Evolutionary conservation across 2,329 filamentous ascomycete species (phyloP).

Genomic region (Xylaria multiplex): DNA sequence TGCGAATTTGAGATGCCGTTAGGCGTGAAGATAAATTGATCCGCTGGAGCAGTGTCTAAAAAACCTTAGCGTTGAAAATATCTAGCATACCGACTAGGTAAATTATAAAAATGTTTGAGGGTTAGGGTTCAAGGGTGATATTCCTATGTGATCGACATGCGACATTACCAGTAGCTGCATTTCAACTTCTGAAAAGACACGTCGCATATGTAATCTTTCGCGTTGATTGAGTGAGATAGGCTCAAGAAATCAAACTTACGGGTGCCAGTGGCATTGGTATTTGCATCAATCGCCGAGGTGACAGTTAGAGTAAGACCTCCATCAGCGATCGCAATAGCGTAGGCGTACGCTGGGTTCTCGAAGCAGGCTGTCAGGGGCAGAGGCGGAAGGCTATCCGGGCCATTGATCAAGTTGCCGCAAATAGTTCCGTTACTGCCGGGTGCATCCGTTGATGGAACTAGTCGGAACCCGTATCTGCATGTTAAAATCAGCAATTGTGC

Average conservation of each 20-base stretch:
- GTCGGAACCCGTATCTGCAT: constrained; percentile 28
- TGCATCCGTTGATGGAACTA: constrained; percentile 29
- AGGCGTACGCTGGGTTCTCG: constrained; percentile 15
- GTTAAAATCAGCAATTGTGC: constrained; percentile 6
- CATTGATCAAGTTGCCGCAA: constrained; percentile 28
- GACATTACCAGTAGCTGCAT: not conserved
- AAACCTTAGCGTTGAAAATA: constrained; percentile 15
- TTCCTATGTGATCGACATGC: not conserved
- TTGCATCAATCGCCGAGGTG: constrained; percentile 28
- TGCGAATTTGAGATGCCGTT: constrained; percentile 23
- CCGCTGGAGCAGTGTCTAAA: constrained; percentile 27
- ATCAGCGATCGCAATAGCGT: constrained; percentile 26
- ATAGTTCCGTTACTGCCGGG: constrained; percentile 27
- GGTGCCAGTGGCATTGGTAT: constrained; percentile 30
- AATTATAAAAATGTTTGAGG: not conserved
- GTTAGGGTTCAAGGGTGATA: not conserved
- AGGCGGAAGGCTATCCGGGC: constrained; percentile 31
- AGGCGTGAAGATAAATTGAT: constrained; percentile 19
- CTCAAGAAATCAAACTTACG: constrained; percentile 28
- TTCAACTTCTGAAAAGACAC: not conserved
- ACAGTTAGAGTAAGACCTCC: constrained; percentile 29
- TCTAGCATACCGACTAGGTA: not conserved
- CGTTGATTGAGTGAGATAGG: not conserved
- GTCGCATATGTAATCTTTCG: not conserved
- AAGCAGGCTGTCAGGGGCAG: constrained; percentile 25